Percentiles rank a stretch among this genome's conserved stretches.
phyloP scores from a whole-genome alignment of 345 rosid species.

The Acer negundo region DNA sequence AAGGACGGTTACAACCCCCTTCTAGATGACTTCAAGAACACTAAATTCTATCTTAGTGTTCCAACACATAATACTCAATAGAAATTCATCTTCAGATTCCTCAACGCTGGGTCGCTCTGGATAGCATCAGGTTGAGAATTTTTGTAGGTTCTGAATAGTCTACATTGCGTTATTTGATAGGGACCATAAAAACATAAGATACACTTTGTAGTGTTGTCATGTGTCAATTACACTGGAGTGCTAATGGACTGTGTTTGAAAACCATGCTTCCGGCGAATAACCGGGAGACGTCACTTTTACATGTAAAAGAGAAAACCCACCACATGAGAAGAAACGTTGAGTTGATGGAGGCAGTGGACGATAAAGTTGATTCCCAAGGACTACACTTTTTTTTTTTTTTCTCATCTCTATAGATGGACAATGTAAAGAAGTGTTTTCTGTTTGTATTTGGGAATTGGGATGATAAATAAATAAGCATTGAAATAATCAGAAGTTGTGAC shows the following conservation, averaged over 20 bases:
- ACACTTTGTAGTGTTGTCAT: not conserved
- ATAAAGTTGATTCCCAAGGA: not conserved
- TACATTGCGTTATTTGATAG: slow-evolving; percentile 6
- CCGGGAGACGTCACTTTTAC: not conserved
- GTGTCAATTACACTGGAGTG: not conserved
- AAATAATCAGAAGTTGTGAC: not conserved
- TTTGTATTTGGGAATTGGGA: too few relatives aligned
- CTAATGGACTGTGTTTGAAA: not conserved
- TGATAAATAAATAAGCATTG: not conserved
- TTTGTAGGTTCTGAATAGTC: not conserved
- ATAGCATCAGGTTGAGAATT: slow-evolving; percentile 6
- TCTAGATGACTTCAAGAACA: slow-evolving; percentile 93
- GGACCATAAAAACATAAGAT: not conserved
- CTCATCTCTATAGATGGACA: not conserved
- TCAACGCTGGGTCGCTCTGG: not conserved
- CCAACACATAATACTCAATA: slow-evolving; percentile 86
- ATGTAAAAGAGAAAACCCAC: not conserved
- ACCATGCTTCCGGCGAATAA: not conserved
- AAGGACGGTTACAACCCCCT: slow-evolving; percentile 94
- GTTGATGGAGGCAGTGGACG: too few relatives aligned
- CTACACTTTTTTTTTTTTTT: too few relatives aligned
- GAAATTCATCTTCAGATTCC: not conserved
- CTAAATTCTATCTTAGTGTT: slow-evolving; percentile 87
- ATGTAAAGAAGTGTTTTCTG: not conserved
- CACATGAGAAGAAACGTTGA: not conserved